phyloP scores from a whole-genome alignment of 2,329 filamentous ascomycete species.

The Colletotrichum sp. region DNA sequence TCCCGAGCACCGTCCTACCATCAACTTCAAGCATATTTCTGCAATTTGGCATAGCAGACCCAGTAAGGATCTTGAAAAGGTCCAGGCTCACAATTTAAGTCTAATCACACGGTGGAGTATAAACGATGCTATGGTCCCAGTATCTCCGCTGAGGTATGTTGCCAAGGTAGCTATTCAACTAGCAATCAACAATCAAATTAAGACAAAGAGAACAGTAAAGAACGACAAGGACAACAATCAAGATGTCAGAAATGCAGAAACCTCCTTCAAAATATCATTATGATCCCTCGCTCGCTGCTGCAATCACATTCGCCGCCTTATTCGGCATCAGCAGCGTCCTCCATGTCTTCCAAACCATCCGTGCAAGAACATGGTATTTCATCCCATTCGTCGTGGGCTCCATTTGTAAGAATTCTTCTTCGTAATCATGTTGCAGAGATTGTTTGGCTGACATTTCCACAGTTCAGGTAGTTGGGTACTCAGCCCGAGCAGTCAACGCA shows the following conservation, averaged over 20 bases:
- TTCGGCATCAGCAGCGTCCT: background rate
- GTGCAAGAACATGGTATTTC: background rate
- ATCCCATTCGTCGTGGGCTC: background rate
- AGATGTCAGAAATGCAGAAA: background rate
- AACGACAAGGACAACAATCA: background rate
- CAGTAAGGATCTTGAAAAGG: background rate
- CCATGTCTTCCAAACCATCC: background rate
- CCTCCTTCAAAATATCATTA: background rate
- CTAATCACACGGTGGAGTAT: background rate
- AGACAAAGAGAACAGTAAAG: background rate
- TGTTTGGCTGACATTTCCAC: fast-evolving
- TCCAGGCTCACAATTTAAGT: background rate
- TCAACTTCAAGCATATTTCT: background rate
- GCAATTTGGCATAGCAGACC: background rate
- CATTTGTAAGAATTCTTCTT: too few relatives aligned
- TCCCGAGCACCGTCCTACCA: background rate
- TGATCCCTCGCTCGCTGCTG: background rate
- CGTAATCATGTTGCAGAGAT: too few relatives aligned
- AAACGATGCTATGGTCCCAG: background rate
- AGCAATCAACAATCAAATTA: background rate
- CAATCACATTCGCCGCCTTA: background rate
- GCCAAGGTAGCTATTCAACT: fast-evolving
- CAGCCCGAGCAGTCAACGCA: background rate
- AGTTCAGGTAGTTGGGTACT: background rate
- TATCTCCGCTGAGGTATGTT: background rate